A percentile compares a stretch with the other conserved stretches of the same genome.
phyloP scores from a whole-genome alignment of 176 grass and related monocot species.

The Oryza meridionalis region DNA sequence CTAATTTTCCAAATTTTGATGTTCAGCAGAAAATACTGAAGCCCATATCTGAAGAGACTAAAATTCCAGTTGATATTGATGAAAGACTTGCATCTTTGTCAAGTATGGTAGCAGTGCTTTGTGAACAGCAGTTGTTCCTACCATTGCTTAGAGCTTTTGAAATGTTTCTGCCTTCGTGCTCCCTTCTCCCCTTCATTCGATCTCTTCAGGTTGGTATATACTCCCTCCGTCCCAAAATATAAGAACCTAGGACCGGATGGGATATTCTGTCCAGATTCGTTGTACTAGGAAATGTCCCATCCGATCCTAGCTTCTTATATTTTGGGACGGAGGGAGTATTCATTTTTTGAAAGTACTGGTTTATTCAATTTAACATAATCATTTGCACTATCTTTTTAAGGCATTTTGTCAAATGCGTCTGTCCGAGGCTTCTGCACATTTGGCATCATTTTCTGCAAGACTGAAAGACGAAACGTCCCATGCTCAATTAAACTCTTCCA shows the following conservation, averaged over 20 bases:
- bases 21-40: slow-evolving; percentile 53
- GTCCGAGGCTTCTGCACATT: slow-evolving; percentile 77
- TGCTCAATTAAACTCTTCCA: slow-evolving; percentile 48
- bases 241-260: no score
- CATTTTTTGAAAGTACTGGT: no score
- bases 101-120: slow-evolving; percentile 90
- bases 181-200: slow-evolving; percentile 86
- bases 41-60: slow-evolving; percentile 32
- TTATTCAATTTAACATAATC: slow-evolving; percentile 38
- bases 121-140: slow-evolving; percentile 88
- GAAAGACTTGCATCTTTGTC: slow-evolving; percentile 76
- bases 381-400: slow-evolving; percentile 51
- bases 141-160: slow-evolving; percentile 91
- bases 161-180: slow-evolving; percentile 89
- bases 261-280: no score
- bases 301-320: no score
- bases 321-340: no score
- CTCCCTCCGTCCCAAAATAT: no score
- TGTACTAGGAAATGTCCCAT: no score
- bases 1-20: slow-evolving; percentile 40
- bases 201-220: slow-evolving; percentile 78
- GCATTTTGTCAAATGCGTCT: slow-evolving; percentile 99
- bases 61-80: slow-evolving; percentile 57
- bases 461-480: slow-evolving; percentile 75
- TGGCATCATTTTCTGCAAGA: slow-evolving; percentile 78